Conservation (phyloP, 73 alveolate genomes). For the Paramecium octaurelia region DNA sequence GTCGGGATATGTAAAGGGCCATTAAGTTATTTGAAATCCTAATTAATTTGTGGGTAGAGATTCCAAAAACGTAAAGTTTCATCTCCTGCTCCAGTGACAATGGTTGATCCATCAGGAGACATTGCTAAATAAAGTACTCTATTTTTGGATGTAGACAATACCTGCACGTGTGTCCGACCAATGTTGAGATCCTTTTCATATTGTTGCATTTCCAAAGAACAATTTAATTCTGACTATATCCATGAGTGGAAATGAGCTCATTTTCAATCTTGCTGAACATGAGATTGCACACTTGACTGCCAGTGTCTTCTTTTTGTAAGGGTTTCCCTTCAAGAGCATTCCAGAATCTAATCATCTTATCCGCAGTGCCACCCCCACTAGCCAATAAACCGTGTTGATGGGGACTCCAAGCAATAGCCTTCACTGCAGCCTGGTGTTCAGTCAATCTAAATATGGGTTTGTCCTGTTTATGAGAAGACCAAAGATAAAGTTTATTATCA, state of each 20-base stretch:
- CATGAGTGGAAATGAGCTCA: constrained; percentile 98
- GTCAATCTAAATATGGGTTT: constrained; percentile 83
- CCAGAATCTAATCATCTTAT: constrained; percentile 98
- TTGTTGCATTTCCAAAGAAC: constrained; percentile 93
- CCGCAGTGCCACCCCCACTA: constrained; percentile 99
- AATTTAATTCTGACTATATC: constrained; percentile 95
- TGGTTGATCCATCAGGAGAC: constrained; percentile 83
- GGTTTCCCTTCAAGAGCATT: constrained; percentile 86
- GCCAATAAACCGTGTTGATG: constrained; percentile 98
- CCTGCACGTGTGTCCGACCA: constrained; percentile 78
- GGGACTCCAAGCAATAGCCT: constrained; percentile 99
- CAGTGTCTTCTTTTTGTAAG: constrained; percentile 88
- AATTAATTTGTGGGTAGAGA: constrained; percentile 59
- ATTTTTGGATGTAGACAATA: not conserved
- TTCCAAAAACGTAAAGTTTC: constrained; percentile 82
- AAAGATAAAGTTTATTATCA: constrained; percentile 95
- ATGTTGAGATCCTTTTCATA: constrained; percentile 89
- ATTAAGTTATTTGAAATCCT: not conserved
- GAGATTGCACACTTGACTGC: constrained; percentile 97
- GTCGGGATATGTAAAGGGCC: not conserved
- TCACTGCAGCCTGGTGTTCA: constrained; percentile 98
- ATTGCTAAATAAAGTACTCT: constrained; percentile 67
- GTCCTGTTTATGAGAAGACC: constrained; percentile 77
- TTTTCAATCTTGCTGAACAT: constrained; percentile 93
- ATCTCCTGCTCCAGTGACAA: constrained; percentile 90